Evolutionary conservation across 495 filamentous ascomycete genomes (phyloP).

Genomic region (Endocarpon pusillum): DNA sequence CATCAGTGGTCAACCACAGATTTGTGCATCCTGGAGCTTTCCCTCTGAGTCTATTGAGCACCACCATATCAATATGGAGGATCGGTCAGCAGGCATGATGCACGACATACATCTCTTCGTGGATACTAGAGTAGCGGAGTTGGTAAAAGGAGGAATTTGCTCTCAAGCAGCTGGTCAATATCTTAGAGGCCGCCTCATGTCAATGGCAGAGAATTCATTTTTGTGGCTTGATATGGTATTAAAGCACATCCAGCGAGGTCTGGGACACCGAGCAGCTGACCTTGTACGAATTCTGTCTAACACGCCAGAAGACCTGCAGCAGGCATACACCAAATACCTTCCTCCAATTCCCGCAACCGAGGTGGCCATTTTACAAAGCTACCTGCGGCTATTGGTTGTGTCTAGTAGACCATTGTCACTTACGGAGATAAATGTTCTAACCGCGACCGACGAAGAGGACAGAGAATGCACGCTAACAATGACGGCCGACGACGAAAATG

Average conservation of each 20-base stretch:
- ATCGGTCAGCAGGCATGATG: neutral
- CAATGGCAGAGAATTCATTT: neutral
- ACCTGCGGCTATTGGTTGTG: neutral
- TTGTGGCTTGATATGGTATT: neutral
- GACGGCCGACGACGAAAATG: too few relatives aligned
- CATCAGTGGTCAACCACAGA: neutral
- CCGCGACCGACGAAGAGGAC: neutral
- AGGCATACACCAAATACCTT: neutral
- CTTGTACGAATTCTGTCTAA: neutral
- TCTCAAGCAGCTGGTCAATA: neutral
- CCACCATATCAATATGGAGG: neutral
- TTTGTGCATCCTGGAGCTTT: slow-evolving; percentile 6
- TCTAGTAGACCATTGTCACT: neutral
- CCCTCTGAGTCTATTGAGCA: neutral
- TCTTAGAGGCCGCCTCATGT: neutral
- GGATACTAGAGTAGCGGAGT: neutral
- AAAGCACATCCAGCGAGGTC: neutral
- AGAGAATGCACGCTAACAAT: too few relatives aligned
- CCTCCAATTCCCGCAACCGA: neutral
- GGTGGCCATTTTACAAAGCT: neutral
- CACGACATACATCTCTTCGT: neutral
- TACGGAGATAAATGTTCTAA: neutral
- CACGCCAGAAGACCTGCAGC: neutral
- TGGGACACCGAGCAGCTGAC: neutral
- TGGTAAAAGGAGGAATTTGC: neutral